Conservation (phyloP, 768 basidiomycete species). For the Daedaleopsis sinensis region DNA sequence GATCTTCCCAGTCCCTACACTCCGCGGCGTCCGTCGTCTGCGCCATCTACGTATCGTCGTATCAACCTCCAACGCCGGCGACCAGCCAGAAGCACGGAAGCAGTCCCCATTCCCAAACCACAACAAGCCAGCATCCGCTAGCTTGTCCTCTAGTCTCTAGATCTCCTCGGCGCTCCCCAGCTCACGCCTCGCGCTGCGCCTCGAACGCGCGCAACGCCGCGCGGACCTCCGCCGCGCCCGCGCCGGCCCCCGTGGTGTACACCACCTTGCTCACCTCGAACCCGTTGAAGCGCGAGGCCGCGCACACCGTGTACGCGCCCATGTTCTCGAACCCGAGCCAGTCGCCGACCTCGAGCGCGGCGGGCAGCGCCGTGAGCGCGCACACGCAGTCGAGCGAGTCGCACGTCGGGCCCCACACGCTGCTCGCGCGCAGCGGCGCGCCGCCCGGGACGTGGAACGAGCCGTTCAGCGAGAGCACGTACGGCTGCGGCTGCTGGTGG, state of each 20-base stretch:
- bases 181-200: constrained; percentile 35
- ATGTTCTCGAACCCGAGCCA: constrained; percentile 98
- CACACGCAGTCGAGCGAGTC: constrained; percentile 96
- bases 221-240: constrained; percentile 54
- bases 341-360: constrained; percentile 83
- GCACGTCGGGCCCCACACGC: constrained; percentile 98
- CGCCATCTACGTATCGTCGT: no score
- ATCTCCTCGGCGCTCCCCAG: constrained; percentile 17
- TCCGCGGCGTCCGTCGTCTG: no score
- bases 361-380: constrained; percentile 61
- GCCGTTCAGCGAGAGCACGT: constrained; percentile 69
- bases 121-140: no score
- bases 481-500: constrained; percentile 79
- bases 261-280: constrained; percentile 80
- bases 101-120: no score
- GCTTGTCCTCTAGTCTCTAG: no score
- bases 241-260: constrained; percentile 70
- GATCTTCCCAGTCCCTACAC: no score
- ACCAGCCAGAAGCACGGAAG: no score
- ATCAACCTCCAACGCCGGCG: no score
- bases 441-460: constrained; percentile 58
- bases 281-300: constrained; percentile 94
- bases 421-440: constrained; percentile 54
- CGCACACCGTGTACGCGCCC: constrained; percentile 99
- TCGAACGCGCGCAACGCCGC: constrained; percentile 53